Evolutionary conservation across 306 rosid genomes (phyloP), one percentile per base, ranked within the genome.

Genomic region (Senna siamea): DNA sequence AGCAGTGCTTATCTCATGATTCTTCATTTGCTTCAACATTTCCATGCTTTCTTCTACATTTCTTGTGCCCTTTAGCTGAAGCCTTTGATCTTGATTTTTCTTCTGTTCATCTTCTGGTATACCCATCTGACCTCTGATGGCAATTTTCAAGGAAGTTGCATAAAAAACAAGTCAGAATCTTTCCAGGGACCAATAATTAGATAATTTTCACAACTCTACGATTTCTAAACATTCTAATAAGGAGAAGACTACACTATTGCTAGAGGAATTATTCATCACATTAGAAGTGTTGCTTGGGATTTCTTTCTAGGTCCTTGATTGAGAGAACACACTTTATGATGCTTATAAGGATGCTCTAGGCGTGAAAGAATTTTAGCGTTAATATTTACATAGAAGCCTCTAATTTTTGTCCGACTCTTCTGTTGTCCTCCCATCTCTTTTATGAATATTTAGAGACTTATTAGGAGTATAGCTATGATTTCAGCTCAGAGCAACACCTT

Each of bases 71-170:
- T 79, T 85, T 46, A 79, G 74, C 70, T 74, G 79, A 77, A 82
- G 84, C 80, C 96, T 82, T 43, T 35, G 83, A 76, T 93, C 91
- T 74, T 77, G 92, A 69, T 78, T 76, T 58, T 63, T 72, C 62
- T 69, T 84, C 70, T 93, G 98, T 71, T 89, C 87, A 19, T 86
- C 88, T 81, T 88, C 90, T 34, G 93, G 84, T 80, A 89, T 87
- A 75, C 96, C 96, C 98, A 93, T 91, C 84, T 89, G 97, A 59
- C 98, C 98, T 85, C 98, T 93, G 85, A 74, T 66, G 55, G 65
- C 11, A 55, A 79, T n/a, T 20, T 60, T 55, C 52, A 70, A 44
- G 44, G 34, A 78, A 55, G 50, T 22, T 15, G 10, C 20, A 62
- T 74, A 7, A n/a, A 50, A 44, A 7, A 54, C 65, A n/a, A 50